Percentiles rank a stretch among this genome's conserved stretches.
Conservation (phyloP, 75 land plant genomes). For the Sequoiadendron giganteum region DNA sequence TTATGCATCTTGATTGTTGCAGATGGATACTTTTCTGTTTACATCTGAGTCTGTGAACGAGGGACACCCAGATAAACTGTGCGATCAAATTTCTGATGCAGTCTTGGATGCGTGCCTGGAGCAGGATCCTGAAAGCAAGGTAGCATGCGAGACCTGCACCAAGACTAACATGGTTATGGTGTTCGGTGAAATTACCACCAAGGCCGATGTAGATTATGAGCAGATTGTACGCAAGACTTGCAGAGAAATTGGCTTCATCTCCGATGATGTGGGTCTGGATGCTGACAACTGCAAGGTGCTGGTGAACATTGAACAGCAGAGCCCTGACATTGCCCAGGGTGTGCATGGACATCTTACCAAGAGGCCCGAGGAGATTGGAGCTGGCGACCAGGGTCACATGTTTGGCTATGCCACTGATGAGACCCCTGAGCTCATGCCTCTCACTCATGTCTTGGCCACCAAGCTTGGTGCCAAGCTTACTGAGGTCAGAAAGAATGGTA, state of each 20-base stretch:
- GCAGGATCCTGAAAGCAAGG: constrained; percentile 57
- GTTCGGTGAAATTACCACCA: constrained; percentile 70
- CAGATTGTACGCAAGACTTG: constrained; percentile 80
- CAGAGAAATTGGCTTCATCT: constrained; percentile 66
- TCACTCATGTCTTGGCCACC: constrained; percentile 56
- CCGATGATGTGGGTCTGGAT: constrained; percentile 70
- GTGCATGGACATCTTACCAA: constrained; percentile 46
- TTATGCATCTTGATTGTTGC: constrained; percentile 7
- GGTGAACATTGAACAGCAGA: constrained; percentile 66
- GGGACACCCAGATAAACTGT: constrained; percentile 50
- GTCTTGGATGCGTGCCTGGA: constrained; percentile 43
- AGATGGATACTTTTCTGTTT: constrained; percentile 30
- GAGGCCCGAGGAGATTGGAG: constrained; percentile 62
- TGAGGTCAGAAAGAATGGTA: constrained; percentile 46
- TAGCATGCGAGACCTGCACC: constrained; percentile 53
- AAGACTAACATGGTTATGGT: constrained; percentile 59
- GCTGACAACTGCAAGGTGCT: constrained; percentile 66
- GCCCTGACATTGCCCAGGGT: constrained; percentile 68
- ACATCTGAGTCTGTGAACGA: constrained; percentile 49
- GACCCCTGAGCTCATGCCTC: constrained; percentile 51
- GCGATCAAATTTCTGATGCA: constrained; percentile 46
- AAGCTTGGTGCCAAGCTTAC: constrained; percentile 55
- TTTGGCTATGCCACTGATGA: constrained; percentile 74
- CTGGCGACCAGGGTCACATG: constrained; percentile 77
- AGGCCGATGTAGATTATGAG: constrained; percentile 70